These are phyloP conservation scores for Solanum virginianum DNA, from an alignment of 257 asterid species.

Conservation along the genomic window DNA sequence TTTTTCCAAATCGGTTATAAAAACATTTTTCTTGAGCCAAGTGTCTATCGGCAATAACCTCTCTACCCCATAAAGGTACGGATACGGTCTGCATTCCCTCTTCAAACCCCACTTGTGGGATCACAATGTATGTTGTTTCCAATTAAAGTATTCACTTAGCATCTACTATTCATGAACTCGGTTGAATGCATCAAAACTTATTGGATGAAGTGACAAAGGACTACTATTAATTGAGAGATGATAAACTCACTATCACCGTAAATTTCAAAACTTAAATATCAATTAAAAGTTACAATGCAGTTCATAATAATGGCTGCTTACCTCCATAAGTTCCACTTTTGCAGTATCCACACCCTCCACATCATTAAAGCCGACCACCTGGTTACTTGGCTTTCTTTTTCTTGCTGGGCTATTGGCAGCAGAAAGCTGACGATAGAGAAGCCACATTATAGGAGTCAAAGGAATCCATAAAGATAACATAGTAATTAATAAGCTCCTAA, in stretches of 20 bases:
- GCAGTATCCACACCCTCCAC: constrained; percentile 96
- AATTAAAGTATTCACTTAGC: neutral
- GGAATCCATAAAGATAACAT: constrained; percentile 84
- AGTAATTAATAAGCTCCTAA: constrained; percentile 70
- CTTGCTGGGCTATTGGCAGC: constrained; percentile 81
- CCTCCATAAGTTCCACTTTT: constrained; percentile 95
- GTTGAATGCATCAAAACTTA: neutral
- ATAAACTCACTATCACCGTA: neutral
- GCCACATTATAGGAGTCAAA: constrained; percentile 82
- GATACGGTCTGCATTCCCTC: neutral
- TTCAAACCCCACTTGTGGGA: neutral
- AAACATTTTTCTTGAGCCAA: neutral
- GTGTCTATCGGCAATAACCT: neutral
- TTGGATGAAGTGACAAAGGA: neutral
- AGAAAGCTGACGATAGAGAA: constrained; percentile 77
- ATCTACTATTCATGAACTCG: neutral
- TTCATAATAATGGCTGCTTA: constrained; percentile 4
- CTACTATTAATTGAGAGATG: neutral
- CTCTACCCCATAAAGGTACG: neutral
- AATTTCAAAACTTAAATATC: neutral
- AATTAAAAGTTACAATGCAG: neutral
- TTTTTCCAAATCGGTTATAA: neutral
- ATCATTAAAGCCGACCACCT: constrained; percentile 64
- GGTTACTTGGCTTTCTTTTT: constrained; percentile 51
- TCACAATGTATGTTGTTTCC: neutral